Conservation (phyloP, 106 monocot genomes). For the Dendrobium catenatum region DNA sequence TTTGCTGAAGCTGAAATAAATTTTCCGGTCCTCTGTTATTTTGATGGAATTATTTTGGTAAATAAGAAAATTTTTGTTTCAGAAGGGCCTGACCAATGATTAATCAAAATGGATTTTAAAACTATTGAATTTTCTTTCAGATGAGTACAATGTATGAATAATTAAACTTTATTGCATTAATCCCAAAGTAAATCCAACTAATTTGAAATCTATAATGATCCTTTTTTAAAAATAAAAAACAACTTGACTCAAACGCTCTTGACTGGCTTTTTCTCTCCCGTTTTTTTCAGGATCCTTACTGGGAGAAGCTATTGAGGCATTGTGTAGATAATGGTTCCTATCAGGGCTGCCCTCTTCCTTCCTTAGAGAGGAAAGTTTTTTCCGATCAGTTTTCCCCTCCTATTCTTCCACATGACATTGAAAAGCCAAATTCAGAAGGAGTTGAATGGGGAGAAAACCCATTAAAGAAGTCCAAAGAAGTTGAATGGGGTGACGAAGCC, state of each 20-base stretch:
- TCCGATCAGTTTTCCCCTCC: not conserved
- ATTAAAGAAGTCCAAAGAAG: not conserved
- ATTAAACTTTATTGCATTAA: no score
- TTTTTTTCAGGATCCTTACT: conserved; percentile 47
- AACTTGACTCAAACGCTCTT: not conserved
- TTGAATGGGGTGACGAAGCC: conserved; percentile 5
- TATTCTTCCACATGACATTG: conserved; percentile 1
- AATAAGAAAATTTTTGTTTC: no score
- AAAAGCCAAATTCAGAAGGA: not conserved
- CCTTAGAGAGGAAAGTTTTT: conserved; percentile 16
- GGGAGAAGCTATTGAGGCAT: conserved; percentile 55
- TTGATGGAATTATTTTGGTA: no score
- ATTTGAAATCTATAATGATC: no score
- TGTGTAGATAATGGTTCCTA: conserved; percentile 61
- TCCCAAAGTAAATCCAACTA: no score
- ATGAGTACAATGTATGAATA: no score
- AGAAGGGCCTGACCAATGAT: no score
- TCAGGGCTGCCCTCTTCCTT: conserved; percentile 49
- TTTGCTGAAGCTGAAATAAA: not conserved
- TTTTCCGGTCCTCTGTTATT: not conserved
- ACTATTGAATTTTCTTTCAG: no score
- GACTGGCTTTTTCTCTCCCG: not conserved
- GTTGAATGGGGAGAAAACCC: conserved; percentile 4
- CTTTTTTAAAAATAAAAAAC: no score
- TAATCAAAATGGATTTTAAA: no score